phyloP scores from a whole-genome alignment of 495 filamentous ascomycete genomes.

The Hypoxylon lienhwacheense region DNA sequence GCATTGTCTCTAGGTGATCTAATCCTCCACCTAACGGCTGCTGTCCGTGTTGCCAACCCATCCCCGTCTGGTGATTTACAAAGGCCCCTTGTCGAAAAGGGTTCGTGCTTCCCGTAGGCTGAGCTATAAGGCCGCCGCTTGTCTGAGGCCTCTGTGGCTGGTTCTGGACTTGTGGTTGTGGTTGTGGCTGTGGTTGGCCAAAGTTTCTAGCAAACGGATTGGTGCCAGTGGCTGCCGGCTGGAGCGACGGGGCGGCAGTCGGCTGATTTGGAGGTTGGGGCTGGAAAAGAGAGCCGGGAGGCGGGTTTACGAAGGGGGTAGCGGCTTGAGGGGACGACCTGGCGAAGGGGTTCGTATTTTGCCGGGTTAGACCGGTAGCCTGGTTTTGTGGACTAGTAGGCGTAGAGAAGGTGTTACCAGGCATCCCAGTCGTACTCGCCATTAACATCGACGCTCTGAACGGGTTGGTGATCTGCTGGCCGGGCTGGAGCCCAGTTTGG shows the following conservation, averaged over 20 bases:
- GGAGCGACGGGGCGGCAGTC: constrained; percentile 53
- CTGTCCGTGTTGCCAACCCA: constrained; percentile 78
- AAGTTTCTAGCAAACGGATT: constrained; percentile 68
- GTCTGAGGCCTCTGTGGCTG: constrained; percentile 48
- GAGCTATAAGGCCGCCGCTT: constrained; percentile 53
- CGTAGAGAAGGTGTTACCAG: constrained; percentile 38
- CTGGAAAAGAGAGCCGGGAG: constrained; percentile 53
- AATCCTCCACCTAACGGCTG: constrained; percentile 85
- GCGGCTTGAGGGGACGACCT: constrained; percentile 53
- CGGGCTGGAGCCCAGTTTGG: constrained; percentile 47
- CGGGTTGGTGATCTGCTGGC: constrained; percentile 74
- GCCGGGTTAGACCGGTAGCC: constrained; percentile 54
- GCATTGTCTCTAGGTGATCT: constrained; percentile 76
- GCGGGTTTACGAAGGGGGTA: constrained; percentile 51
- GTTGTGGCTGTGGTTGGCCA: constrained; percentile 35
- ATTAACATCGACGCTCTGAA: constrained; percentile 85
- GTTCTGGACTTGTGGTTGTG: constrained; percentile 25
- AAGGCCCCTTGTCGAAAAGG: constrained; percentile 90
- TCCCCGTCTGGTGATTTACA: constrained; percentile 81
- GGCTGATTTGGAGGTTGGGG: constrained; percentile 53
- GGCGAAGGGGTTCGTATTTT: constrained; percentile 87
- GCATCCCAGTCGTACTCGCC: constrained; percentile 52
- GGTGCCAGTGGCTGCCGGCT: constrained; percentile 66
- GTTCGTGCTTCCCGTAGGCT: constrained; percentile 87
- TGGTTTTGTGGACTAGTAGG: constrained; percentile 39